Base-by-base conservation (phyloP, 371 early-diverging fungal species). In the Quaeritorhiza haematococci region DNA sequence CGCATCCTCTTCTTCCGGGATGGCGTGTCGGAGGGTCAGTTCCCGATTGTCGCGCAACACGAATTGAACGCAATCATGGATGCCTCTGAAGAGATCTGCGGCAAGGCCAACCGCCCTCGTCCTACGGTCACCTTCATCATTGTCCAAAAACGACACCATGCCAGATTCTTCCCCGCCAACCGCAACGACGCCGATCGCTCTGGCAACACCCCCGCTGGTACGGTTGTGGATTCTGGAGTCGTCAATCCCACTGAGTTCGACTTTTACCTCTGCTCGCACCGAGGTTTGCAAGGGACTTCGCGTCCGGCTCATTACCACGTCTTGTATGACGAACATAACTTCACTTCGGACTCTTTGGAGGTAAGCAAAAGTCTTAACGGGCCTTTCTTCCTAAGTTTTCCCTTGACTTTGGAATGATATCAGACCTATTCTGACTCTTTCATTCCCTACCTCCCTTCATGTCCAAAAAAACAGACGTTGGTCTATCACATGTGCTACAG, bases 71-170 rank as follows among this genome's bases (percentile, higher is more conserved):
- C 29, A 4, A 71, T 49, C 56, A 76, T 49, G 56, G 56, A 55
- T 32, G 67, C 62, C 26, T 70, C 50, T 49, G 41, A 29, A 4
- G 49, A 45, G 13, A 38, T 38, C n/a, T n/a, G n/a, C n/a, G n/a
- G n/a, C n/a, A n/a, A n/a, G n/a, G n/a, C n/a, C n/a, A n/a, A n/a
- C n/a, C n/a, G n/a, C n/a, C n/a, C n/a, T 67, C 67, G 61, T 3
- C 94, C 94, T 2, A 72, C 77, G 32, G 68, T 95, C 48, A 93
- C 91, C 1, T 95, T 89, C 61, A 76, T 94, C 32, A 79, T 91
- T 1, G 92, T 89, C 13, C 91, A 93, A 61, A 95, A 95, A 69
- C 84, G 94, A 33, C 96, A 95, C 62, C 90, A 91, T 59, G 82
- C 90, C 30, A 76, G 92, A n/a, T 92, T 95, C 72, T 86, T 88